Evolutionary conservation across 2,329 filamentous ascomycete genomes (phyloP).

Genomic region (Hypoxylon sp.): DNA sequence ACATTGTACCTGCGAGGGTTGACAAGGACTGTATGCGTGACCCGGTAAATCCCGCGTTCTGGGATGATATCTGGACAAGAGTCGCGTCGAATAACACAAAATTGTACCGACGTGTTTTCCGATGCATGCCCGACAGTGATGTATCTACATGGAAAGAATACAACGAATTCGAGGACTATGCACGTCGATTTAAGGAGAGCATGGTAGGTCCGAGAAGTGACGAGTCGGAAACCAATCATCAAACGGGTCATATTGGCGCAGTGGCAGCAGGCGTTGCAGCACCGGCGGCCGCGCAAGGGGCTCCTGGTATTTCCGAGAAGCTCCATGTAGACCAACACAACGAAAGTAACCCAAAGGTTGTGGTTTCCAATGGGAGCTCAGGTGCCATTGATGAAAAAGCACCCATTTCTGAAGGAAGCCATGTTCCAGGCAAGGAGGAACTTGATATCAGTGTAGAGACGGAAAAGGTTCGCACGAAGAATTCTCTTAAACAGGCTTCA

Average conservation of each 20-base stretch:
- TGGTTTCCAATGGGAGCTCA: slow-evolving; percentile 39
- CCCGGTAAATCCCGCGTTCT: slow-evolving; percentile 85
- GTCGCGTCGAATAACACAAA: slow-evolving; percentile 96
- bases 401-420: slow-evolving; percentile 33
- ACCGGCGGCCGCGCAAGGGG: slow-evolving; percentile 49
- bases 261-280: slow-evolving; percentile 48
- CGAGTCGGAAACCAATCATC: slow-evolving; percentile 64
- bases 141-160: slow-evolving; percentile 96
- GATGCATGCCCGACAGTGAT: slow-evolving; percentile 96
- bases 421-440: slow-evolving; percentile 39
- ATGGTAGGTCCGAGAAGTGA: slow-evolving; percentile 72
- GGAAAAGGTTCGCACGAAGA: slow-evolving; percentile 44
- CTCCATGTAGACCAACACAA: slow-evolving; percentile 32
- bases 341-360: slow-evolving; percentile 42
- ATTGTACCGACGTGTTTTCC: slow-evolving; percentile 92
- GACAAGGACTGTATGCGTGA: slow-evolving; percentile 96
- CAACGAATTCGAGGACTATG: slow-evolving; percentile 84
- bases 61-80: slow-evolving; percentile 88
- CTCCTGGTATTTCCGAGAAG: slow-evolving; percentile 49
- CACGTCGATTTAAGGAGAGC: slow-evolving; percentile 80
- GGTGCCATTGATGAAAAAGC: slow-evolving; percentile 48
- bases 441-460: slow-evolving; percentile 40
- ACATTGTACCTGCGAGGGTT: slow-evolving; percentile 81
- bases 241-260: slow-evolving; percentile 47
- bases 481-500: slow-evolving; percentile 57